phyloP scores from a whole-genome alignment of 164 flowering plant genomes.

The Nelumbo lutea region DNA sequence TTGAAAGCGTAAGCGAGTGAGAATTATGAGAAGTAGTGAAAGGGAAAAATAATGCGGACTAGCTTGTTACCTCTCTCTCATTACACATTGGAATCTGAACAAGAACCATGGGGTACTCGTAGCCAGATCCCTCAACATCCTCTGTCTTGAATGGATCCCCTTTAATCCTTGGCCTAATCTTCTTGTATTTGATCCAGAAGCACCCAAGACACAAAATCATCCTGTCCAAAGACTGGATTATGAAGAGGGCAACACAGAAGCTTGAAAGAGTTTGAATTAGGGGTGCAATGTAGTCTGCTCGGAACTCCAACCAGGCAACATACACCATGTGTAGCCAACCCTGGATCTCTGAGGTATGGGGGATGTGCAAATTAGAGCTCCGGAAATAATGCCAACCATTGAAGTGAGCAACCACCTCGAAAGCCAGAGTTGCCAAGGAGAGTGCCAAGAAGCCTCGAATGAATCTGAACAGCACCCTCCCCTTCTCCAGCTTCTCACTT shows the following conservation, averaged over 20 bases:
- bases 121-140: conserved; percentile 45
- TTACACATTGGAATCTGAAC: conserved; percentile 95
- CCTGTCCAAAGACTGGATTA: conserved; percentile 74
- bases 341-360: conserved; percentile 48
- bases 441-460: conserved; percentile 45
- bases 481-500: conserved; percentile 44
- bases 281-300: conserved; percentile 78
- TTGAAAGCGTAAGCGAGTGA: neutral
- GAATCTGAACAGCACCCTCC: conserved; percentile 40
- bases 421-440: conserved; percentile 44
- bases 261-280: conserved; percentile 49
- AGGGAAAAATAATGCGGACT: neutral
- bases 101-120: conserved; percentile 71
- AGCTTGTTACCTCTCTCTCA: conserved; percentile 68
- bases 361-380: conserved; percentile 49
- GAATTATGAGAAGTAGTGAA: no score
- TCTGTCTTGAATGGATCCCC: conserved; percentile 44
- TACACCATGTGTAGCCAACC: conserved; percentile 53
- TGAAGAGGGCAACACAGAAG: conserved; percentile 67
- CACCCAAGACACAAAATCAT: conserved; percentile 68
- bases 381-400: conserved; percentile 74
- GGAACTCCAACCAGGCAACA: conserved; percentile 52
- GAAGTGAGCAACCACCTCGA: conserved; percentile 58
- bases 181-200: conserved; percentile 74
- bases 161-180: conserved; percentile 49